Conservation (phyloP, 371 early-diverging fungal species). For the Cladochytrium tenue region DNA sequence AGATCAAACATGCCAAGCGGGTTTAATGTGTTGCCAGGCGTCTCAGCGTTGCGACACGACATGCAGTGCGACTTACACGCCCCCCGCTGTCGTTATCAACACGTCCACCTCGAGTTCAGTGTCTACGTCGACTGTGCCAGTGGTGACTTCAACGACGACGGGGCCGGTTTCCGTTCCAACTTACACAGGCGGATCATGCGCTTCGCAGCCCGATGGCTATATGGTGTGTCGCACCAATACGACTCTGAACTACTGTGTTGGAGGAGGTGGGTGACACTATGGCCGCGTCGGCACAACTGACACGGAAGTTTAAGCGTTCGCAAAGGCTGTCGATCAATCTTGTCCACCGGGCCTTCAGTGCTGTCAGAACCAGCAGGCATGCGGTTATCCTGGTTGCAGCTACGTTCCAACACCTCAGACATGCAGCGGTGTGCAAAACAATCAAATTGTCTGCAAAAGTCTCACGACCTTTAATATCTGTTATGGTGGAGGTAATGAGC, state of each 20-base stretch:
- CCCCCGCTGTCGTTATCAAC: background rate
- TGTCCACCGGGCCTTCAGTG: constrained; percentile 11
- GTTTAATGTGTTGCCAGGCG: constrained; percentile 21
- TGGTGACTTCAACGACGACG: background rate
- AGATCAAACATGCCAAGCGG: constrained; percentile 12
- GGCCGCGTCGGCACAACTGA: background rate
- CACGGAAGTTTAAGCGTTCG: background rate
- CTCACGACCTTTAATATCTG: constrained; percentile 12
- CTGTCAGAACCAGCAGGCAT: constrained; percentile 4
- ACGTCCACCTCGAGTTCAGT: background rate
- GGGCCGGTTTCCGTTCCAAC: background rate
- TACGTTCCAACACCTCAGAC: background rate
- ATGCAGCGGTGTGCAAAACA: constrained; percentile 1
- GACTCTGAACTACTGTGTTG: constrained; percentile 17
- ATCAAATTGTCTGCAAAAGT: constrained; percentile 7
- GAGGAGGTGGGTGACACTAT: constrained; percentile 11
- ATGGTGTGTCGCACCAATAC: constrained; percentile 4
- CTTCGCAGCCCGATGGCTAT: constrained; percentile 1
- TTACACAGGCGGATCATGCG: background rate
- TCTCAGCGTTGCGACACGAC: constrained; percentile 8
- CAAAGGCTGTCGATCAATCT: background rate
- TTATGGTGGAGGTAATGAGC: constrained; percentile 9
- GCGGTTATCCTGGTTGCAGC: background rate
- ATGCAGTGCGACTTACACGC: background rate
- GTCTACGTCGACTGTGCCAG: too few relatives aligned